Percentiles rank a stretch among this genome's conserved stretches.
Evolutionary conservation across 2,329 filamentous ascomycete species (phyloP).

Genomic region (Fusarium ambrosium): DNA sequence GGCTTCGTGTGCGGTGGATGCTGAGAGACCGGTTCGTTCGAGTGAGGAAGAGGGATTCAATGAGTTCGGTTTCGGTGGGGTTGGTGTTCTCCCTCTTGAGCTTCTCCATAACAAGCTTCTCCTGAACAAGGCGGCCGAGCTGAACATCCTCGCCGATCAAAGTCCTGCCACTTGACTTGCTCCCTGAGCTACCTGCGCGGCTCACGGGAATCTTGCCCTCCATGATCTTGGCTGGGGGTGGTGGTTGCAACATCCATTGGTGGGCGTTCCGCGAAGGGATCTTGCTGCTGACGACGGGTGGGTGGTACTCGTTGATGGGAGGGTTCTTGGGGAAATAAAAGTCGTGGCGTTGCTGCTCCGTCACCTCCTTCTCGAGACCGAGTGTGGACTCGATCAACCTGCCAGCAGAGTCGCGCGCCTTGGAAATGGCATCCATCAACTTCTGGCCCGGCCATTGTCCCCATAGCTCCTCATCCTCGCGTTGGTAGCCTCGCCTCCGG

Average conservation of each 20-base stretch:
- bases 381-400: conserved; percentile 67
- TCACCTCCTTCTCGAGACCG: conserved; percentile 65
- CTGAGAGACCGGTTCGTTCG: conserved; percentile 51
- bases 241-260: conserved; percentile 93
- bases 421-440: conserved; percentile 69
- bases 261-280: conserved; percentile 78
- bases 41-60: conserved; percentile 57
- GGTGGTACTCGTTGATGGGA: conserved; percentile 88
- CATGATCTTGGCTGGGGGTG: conserved; percentile 92
- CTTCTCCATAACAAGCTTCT: conserved; percentile 62
- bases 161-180: conserved; percentile 63
- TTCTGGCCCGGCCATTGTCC: conserved; percentile 73
- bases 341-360: conserved; percentile 67
- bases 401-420: conserved; percentile 69
- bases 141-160: conserved; percentile 57
- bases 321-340: conserved; percentile 76
- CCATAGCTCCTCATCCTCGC: conserved; percentile 91
- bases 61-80: conserved; percentile 60
- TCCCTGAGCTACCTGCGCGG: conserved; percentile 71
- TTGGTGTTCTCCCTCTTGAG: conserved; percentile 56
- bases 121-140: conserved; percentile 59
- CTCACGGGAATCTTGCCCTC: conserved; percentile 82
- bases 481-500: conserved; percentile 78
- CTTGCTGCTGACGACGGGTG: conserved; percentile 84
- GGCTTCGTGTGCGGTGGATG: conserved; percentile 53